Evolutionary conservation across 257 asterid genomes (phyloP), one percentile per base, ranked within the genome.

Genomic region (Cinchona pubescens): DNA sequence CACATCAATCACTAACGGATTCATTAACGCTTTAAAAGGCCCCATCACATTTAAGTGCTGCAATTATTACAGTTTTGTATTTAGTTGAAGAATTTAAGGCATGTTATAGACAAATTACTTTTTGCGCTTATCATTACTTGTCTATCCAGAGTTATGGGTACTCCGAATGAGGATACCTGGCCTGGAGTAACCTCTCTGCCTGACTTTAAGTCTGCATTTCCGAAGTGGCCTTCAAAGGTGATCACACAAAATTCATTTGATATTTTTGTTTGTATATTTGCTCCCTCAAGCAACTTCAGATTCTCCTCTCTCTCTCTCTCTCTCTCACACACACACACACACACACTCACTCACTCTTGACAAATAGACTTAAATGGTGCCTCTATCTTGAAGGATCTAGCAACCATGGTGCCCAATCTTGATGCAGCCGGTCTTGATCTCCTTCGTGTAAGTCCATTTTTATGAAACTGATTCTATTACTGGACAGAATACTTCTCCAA

Each of bases 131-230:
- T 69, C 19, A 55, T 75, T 46, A 72, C 72, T 49, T 61, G 75
- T 79, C 35, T 71, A 71, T 81, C 79, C 83, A 94, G 99, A 79
- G 76, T 87, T 74, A 81, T 89, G 96, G 99, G 99, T 62, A 94
- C 99, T 81, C 99, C 99, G n/a, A 90, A 87, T 72, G 99, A 94
- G 85, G 95, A 85, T 74, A 86, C 87, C 35, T 94, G 97, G 99
- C 96, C 96, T 56, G 98, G 99, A 74, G 97, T 94, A 82, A 89
- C 97, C 49, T 88, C 98, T 77, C 90, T 92, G 66, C 99, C 97
- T 72, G 99, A 92, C 82, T 94, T 83, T 68, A 92, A 89, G 87
- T 83, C 96, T 74, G 74, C 96, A 77, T 94, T 92, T 82, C 97
- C 97, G 4, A 92, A 85, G 80, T 90, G 96, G 96, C 91, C 92